Evolutionary conservation across 192 early-diverging fungal genomes (phyloP).

Genomic region (Backusella tarrabulga): DNA sequence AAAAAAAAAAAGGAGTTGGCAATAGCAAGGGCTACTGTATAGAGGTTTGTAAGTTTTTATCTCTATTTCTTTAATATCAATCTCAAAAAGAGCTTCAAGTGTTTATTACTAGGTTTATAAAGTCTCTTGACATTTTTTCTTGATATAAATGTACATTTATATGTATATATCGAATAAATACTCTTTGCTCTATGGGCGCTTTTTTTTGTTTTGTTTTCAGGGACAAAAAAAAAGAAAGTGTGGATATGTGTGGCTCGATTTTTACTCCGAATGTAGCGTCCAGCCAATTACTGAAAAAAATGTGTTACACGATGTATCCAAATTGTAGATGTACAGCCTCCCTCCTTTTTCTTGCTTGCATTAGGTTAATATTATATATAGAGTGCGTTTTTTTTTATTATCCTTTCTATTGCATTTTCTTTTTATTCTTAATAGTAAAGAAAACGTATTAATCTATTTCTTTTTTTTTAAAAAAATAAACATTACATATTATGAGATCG

Average conservation of each 20-base stretch:
- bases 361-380: not conserved
- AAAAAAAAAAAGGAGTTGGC: not conserved
- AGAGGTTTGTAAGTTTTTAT: not conserved
- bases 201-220: not conserved
- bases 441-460: not conserved
- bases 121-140: not conserved
- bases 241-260: not conserved
- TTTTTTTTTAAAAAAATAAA: not conserved
- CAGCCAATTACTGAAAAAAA: constrained; percentile 3
- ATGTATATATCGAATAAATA: not conserved
- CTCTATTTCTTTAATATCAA: not conserved
- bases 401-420: not conserved
- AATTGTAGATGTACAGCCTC: constrained; percentile 3
- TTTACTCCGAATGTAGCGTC: not conserved
- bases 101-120: not conserved
- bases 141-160: not conserved
- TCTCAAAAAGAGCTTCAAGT: not conserved
- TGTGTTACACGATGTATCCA: not conserved
- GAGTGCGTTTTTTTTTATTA: not conserved
- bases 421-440: not conserved
- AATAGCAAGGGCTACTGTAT: not conserved
- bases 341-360: constrained; percentile 9
- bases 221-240: not conserved
- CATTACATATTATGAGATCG: not conserved
- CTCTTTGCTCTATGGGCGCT: not conserved